Conservation (phyloP, 495 filamentous ascomycete genomes). For the Astrothelium macrocarpum region DNA sequence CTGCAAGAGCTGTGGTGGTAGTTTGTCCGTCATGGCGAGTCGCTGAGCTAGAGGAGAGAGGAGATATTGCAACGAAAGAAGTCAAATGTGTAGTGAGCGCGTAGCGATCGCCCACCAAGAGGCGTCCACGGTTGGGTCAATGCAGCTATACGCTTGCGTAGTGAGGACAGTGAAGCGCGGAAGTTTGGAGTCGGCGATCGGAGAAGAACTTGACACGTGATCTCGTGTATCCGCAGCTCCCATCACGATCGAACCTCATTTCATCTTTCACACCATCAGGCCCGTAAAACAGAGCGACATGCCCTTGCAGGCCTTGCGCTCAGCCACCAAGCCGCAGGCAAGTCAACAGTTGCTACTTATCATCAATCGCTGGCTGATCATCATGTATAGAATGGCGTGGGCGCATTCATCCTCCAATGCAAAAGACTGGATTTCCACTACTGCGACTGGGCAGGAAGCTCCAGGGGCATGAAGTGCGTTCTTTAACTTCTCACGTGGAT, state of each 20-base stretch:
- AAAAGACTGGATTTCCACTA: conserved; percentile 91
- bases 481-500: not conserved
- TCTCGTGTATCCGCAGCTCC: not conserved
- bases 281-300: conserved; percentile 34
- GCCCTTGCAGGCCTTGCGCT: conserved; percentile 53
- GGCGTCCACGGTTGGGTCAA: not conserved
- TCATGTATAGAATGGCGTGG: conserved; percentile 72
- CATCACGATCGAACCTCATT: not conserved
- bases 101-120: not conserved
- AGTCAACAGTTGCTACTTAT: conserved; percentile 9
- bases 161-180: not conserved
- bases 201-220: not conserved
- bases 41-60: no score
- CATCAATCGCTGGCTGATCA: not conserved
- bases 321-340: conserved; percentile 55
- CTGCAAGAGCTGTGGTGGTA: conserved; percentile 82
- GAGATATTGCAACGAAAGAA: not conserved
- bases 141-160: not conserved
- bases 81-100: not conserved
- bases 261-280: not conserved
- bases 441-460: conserved; percentile 89
- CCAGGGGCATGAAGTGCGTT: conserved; percentile 84
- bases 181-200: not conserved
- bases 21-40: conserved; percentile 75
- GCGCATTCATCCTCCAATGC: conserved; percentile 95